phyloP scores from a whole-genome alignment of 2,329 filamentous ascomycete species.

The Spiromastix sp. region DNA sequence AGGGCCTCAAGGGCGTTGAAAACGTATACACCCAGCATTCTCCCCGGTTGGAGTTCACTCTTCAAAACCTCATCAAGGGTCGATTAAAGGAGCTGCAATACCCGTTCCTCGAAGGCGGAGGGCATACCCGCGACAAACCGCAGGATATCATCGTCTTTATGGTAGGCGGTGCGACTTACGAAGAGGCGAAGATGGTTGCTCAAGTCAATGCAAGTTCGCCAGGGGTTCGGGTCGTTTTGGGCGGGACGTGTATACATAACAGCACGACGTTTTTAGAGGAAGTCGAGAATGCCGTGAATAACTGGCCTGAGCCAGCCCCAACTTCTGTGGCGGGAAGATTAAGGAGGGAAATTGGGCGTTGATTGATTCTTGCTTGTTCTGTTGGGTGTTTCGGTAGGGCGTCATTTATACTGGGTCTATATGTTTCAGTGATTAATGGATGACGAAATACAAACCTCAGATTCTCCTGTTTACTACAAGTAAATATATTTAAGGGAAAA shows the following conservation, averaged over 20 bases:
- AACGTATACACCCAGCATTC: slow-evolving; percentile 99
- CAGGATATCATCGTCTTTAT: slow-evolving; percentile 96
- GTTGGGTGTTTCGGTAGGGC: background rate
- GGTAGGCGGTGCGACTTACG: slow-evolving; percentile 85
- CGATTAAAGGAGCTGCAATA: slow-evolving; percentile 77
- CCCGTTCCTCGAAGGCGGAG: slow-evolving; percentile 83
- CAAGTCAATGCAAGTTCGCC: slow-evolving; percentile 85
- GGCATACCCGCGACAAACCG: slow-evolving; percentile 82
- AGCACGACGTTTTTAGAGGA: slow-evolving; percentile 81
- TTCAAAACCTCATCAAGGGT: slow-evolving; percentile 91
- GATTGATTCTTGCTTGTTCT: slow-evolving; percentile 6
- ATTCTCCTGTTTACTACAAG: no score
- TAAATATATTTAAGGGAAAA: no score
- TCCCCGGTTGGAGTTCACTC: slow-evolving; percentile 70
- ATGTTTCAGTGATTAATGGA: no score
- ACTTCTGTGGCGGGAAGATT: slow-evolving; percentile 53
- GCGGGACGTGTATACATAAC: slow-evolving; percentile 82
- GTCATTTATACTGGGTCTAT: background rate
- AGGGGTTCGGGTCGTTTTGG: slow-evolving; percentile 78
- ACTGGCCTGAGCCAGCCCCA: slow-evolving; percentile 65
- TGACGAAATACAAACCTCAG: no score
- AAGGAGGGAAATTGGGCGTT: slow-evolving; percentile 50
- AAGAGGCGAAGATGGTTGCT: slow-evolving; percentile 94
- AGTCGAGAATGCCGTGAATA: slow-evolving; percentile 75
- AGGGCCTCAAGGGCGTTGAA: slow-evolving; percentile 92